These are phyloP conservation scores for Tinospora cordifolia DNA, from an alignment of 164 flowering plant genomes.

Conservation along the genomic window DNA sequence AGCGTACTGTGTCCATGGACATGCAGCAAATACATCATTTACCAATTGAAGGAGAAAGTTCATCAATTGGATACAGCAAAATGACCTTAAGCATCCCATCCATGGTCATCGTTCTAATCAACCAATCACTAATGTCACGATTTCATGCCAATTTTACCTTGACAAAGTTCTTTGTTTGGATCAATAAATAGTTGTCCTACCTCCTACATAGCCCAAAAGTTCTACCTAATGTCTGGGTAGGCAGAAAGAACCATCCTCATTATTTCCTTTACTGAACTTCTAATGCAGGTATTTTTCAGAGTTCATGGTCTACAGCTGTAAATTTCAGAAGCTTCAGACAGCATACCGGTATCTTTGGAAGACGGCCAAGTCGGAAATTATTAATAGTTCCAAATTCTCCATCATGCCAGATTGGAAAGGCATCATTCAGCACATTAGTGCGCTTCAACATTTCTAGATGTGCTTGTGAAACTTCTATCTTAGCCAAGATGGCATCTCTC, in stretches of 20 bases:
- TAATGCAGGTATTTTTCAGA: neutral
- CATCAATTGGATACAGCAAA: neutral
- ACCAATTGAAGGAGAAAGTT: neutral
- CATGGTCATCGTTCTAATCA: neutral
- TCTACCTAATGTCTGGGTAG: neutral
- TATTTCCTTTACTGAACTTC: neutral
- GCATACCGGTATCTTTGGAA: conserved; percentile 76
- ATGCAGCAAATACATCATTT: neutral
- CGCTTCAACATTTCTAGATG: conserved; percentile 86
- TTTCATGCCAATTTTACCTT: neutral
- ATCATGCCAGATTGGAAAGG: conserved; percentile 88
- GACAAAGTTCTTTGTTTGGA: neutral
- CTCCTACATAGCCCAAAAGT: neutral
- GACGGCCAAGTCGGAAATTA: conserved; percentile 94
- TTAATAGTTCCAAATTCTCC: conserved; percentile 98
- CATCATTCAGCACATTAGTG: conserved; percentile 90
- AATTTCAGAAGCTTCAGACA: neutral
- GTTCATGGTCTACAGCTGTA: neutral
- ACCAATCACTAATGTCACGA: neutral
- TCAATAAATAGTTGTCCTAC: neutral
- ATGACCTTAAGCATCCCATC: neutral
- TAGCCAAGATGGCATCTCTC: conserved; percentile 88
- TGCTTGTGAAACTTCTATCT: conserved; percentile 92
- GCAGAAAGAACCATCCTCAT: neutral
- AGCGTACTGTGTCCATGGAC: neutral